These are phyloP conservation scores for Dendrobium chrysotoxum DNA, from an alignment of 106 monocot genomes.

Conservation along the genomic window DNA sequence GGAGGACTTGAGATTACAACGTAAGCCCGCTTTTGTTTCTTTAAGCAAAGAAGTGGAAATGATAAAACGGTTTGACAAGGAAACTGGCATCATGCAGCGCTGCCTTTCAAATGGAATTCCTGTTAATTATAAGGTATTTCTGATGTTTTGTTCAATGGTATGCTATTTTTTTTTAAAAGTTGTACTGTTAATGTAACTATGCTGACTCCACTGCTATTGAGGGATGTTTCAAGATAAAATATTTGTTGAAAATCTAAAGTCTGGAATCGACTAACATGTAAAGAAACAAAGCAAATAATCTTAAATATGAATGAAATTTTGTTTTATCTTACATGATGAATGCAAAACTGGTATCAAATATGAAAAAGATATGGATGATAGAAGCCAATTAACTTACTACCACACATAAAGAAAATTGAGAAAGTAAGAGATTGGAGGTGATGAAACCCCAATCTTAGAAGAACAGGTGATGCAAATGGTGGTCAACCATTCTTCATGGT, in stretches of 20 bases:
- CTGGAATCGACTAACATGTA: not conserved
- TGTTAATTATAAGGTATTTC: slow-evolving; percentile 93
- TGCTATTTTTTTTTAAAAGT: not conserved
- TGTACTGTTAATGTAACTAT: not conserved
- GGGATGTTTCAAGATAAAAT: not conserved
- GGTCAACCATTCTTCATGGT: too few species aligned
- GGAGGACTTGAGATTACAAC: slow-evolving; percentile 50
- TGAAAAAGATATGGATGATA: not conserved
- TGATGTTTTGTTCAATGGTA: not conserved
- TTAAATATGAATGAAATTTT: not conserved
- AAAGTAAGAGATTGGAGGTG: too few species aligned
- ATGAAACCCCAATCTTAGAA: too few species aligned
- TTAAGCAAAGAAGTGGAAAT: slow-evolving; percentile 28
- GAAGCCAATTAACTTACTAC: not conserved
- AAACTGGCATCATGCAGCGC: slow-evolving; percentile 76
- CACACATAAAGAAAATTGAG: too few species aligned
- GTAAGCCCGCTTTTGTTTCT: slow-evolving; percentile 58
- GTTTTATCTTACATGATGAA: not conserved
- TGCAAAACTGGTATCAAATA: not conserved
- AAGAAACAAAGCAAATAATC: not conserved
- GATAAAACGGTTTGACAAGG: slow-evolving; percentile 62
- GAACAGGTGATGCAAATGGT: too few species aligned
- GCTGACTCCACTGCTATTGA: not conserved
- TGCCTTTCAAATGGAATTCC: slow-evolving; percentile 97
- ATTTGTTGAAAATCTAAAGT: not conserved